These are phyloP conservation scores for Cubamyces sp. DNA, from an alignment of 768 basidiomycete species.

Conservation along the genomic window DNA sequence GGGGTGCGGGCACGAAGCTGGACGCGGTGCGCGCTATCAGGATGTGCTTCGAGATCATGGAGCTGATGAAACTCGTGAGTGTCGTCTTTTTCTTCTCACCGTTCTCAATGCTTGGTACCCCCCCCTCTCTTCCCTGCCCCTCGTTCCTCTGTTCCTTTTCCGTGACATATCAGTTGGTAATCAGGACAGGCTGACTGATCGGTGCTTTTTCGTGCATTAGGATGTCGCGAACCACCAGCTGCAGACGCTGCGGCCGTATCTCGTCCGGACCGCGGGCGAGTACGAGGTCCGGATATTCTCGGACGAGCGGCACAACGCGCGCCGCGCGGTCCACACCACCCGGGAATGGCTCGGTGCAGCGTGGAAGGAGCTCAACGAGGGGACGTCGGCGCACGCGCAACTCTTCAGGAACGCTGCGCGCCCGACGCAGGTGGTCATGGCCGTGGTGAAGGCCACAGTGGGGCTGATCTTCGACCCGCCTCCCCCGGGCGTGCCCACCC, in stretches of 20 bases:
- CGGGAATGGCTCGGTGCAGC: slow-evolving; percentile 68
- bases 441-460: slow-evolving; percentile 31
- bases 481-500: slow-evolving; percentile 6
- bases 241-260: slow-evolving; percentile 88
- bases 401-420: slow-evolving; percentile 31
- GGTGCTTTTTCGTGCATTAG: slow-evolving; percentile 44
- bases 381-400: background rate
- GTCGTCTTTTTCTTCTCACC: slow-evolving; percentile 25
- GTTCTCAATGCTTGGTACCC: too few relatives aligned
- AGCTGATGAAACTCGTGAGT: slow-evolving; percentile 94
- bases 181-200: background rate
- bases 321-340: slow-evolving; percentile 52
- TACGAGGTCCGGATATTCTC: slow-evolving; percentile 83
- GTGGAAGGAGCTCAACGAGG: slow-evolving; percentile 39
- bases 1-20: slow-evolving; percentile 55
- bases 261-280: slow-evolving; percentile 76
- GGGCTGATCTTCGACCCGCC: slow-evolving; percentile 34
- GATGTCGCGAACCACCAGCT: slow-evolving; percentile 97
- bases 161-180: too few relatives aligned
- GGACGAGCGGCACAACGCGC: slow-evolving; percentile 44
- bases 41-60: slow-evolving; percentile 87
- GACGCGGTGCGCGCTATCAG: slow-evolving; percentile 76
- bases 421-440: slow-evolving; percentile 37
- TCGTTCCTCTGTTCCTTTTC: too few relatives aligned
- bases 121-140: too few relatives aligned